These are phyloP conservation scores for Atkinsonella hypoxylon DNA, from an alignment of 2,329 filamentous ascomycete genomes.

Conservation along the genomic window DNA sequence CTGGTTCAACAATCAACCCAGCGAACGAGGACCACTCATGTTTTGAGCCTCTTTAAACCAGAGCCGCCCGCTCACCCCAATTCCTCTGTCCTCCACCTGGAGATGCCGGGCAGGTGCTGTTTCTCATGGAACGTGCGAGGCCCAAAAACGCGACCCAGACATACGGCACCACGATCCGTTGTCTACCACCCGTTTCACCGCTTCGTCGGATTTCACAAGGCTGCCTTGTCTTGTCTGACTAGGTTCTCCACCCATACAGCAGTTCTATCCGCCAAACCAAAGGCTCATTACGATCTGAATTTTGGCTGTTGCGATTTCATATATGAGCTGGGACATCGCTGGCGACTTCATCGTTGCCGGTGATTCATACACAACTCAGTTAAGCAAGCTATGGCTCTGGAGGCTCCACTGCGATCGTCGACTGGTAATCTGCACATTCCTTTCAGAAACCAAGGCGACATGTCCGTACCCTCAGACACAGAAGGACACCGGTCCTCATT, in stretches of 20 bases:
- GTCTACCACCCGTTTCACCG: not conserved
- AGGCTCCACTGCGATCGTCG: conserved; percentile 50
- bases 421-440: conserved; percentile 34
- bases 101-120: conserved; percentile 9
- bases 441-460: conserved; percentile 34
- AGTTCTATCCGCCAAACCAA: conserved; percentile 8
- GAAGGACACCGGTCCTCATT: conserved; percentile 36
- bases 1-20: conserved; percentile 1
- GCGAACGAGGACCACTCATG: conserved; percentile 11
- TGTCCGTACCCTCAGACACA: conserved; percentile 42
- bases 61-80: conserved; percentile 16
- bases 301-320: not conserved
- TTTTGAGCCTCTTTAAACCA: conserved; percentile 20
- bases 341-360: conserved; percentile 1
- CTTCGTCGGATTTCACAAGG: not conserved
- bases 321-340: not conserved
- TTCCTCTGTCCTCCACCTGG: conserved; percentile 9
- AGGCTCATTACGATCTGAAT: conserved; percentile 11
- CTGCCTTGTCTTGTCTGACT: too few relatives aligned
- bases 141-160: conserved; percentile 11
- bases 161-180: conserved; percentile 4
- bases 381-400: conserved; percentile 22
- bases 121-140: conserved; percentile 13
- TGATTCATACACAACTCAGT: not conserved
- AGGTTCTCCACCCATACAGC: not conserved